Conservation (phyloP, 805 yeast species). For the Barnettozyma wickerhamii region DNA sequence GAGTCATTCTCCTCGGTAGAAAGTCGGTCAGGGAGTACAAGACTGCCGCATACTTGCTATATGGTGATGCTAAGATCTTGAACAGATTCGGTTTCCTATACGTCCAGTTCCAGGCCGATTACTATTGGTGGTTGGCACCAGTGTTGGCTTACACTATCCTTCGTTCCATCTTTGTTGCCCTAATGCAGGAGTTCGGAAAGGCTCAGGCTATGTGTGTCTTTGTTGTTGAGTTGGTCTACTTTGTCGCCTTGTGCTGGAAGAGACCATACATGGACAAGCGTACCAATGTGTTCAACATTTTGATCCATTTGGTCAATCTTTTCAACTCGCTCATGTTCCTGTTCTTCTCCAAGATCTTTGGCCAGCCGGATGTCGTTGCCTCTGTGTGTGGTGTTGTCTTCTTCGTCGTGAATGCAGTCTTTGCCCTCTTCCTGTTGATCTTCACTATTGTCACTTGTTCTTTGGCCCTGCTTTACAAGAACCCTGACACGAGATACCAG, state of each 20-base stretch:
- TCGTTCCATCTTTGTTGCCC: conserved; percentile 81
- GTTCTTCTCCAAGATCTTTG: conserved; percentile 82
- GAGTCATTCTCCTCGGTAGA: conserved; percentile 72
- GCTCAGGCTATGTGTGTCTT: conserved; percentile 77
- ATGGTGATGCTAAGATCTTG: conserved; percentile 74
- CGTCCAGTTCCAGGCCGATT: conserved; percentile 84
- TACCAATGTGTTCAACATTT: conserved; percentile 89
- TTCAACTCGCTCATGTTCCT: conserved; percentile 82
- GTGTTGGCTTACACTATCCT: conserved; percentile 61
- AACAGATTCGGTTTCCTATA: conserved; percentile 91
- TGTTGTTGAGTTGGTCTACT: conserved; percentile 68
- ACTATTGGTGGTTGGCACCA: conserved; percentile 76
- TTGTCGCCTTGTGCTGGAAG: conserved; percentile 57
- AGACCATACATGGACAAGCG: conserved; percentile 94
- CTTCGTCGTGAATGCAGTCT: conserved; percentile 84
- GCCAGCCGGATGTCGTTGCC: conserved; percentile 82
- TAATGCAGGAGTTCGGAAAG: conserved; percentile 76
- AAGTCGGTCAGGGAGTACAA: conserved; percentile 67
- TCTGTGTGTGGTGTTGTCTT: conserved; percentile 89
- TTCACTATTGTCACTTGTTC: conserved; percentile 87
- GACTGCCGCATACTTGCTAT: conserved; percentile 89
- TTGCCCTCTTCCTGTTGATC: conserved; percentile 75
- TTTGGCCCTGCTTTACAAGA: conserved; percentile 77
- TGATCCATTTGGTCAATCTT: conserved; percentile 73
- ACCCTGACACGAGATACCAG: conserved; percentile 93